A percentile compares a stretch with the other conserved stretches of the same genome.
phyloP scores from a whole-genome alignment of 768 basidiomycete genomes.

The Lepiota brunneoincarnata region DNA sequence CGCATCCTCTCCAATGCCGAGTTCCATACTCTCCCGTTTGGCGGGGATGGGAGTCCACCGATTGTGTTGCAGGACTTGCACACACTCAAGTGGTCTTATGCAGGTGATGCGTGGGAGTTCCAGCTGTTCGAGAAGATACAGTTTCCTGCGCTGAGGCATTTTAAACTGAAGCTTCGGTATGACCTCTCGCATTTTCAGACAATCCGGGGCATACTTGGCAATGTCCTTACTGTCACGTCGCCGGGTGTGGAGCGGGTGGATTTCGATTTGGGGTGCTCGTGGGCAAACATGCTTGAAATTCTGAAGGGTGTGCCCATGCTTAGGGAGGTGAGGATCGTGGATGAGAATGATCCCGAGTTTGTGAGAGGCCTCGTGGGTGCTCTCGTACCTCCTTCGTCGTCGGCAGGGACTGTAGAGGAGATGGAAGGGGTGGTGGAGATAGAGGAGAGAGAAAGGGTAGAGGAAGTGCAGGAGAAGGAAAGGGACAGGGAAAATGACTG shows the following conservation, averaged over 20 bases:
- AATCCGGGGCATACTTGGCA: background rate
- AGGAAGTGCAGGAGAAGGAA: background rate
- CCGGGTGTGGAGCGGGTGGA: constrained; percentile 7
- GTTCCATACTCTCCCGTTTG: background rate
- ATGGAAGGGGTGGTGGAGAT: background rate
- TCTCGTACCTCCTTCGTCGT: background rate
- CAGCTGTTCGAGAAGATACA: constrained; percentile 5
- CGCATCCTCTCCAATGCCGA: constrained; percentile 8
- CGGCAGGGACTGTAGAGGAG: background rate
- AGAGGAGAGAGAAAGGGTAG: too few species aligned
- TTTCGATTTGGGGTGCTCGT: constrained; percentile 10
- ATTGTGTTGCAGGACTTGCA: background rate
- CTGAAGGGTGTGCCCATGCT: constrained; percentile 4
- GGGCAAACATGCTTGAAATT: constrained; percentile 5
- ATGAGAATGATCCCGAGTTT: constrained; percentile 9
- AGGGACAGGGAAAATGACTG: background rate
- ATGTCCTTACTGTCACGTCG: background rate
- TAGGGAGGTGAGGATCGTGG: constrained; percentile 2
- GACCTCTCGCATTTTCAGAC: constrained; percentile 7
- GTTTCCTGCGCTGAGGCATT: background rate
- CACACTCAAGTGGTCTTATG: constrained; percentile 7
- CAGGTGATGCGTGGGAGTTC: constrained; percentile 10
- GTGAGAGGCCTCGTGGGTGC: constrained; percentile 7
- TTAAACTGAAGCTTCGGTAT: constrained; percentile 8
- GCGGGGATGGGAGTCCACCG: background rate